Evolutionary conservation across 805 yeast species (phyloP), one percentile per base, ranked within the genome.

Genomic region (Suhomyces kilbournensis): DNA sequence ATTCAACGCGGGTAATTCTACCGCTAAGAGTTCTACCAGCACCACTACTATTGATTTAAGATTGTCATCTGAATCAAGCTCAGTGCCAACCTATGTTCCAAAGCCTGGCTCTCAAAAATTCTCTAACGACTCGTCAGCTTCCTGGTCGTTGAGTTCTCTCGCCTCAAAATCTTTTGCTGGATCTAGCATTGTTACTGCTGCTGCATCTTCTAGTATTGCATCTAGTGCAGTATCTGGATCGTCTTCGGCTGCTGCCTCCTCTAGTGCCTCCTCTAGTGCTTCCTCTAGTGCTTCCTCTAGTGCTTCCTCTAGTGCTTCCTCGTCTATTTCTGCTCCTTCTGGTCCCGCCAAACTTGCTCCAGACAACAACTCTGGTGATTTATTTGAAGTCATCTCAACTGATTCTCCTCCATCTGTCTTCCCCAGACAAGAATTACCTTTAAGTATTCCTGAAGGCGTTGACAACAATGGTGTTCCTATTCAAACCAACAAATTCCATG

Each of bases 401-500:
- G 57, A 57, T 10, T 70, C 66, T 22, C 85, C 85, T 4, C 58
- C 75, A 7, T 51, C 72, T 0, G 72, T 79, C 47, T 83, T 83
- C 68, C 55, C 74, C 3, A 71, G 79, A 49, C 74, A 74, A 39
- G 72, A 65, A 3, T 72, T 80, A 44, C 79, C 79, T 10, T 64
- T 82, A 51, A 57, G 61, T 0, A 63, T 83, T 39, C 83, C 86
- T 17, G 58, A 57, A 3, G 81, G 81, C 34, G 83, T 80, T 35
- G 67, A 71, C 39, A 74, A 75, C 53, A 63, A 68, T 48, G 78
- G 68, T 32, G 59, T 56, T 9, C 79, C 78, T 10, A 75, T 79
- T 54, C 83, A 84, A 61, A 90, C 96, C 22, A 88, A 89, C 74
- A 88, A 87, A 69, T 89, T 88, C 67, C 87, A 80, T 68, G 80